Conservation (phyloP, 345 rosid genomes). For the Melastoma malabathricum region DNA sequence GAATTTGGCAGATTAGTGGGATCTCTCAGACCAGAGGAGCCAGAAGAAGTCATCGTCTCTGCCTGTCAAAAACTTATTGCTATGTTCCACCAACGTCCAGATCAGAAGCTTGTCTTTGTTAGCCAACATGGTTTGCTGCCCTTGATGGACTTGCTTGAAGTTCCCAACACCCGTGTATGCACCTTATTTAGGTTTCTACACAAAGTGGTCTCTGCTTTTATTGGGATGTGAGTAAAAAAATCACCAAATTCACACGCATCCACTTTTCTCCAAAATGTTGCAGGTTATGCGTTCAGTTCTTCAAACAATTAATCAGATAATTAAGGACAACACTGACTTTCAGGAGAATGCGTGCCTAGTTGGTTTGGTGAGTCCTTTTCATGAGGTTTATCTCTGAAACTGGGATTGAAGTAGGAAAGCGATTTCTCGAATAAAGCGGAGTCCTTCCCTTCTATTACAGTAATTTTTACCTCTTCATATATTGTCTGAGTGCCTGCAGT, state of each 20-base stretch:
- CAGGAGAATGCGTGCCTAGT: constrained; percentile 99
- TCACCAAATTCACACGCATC: not conserved
- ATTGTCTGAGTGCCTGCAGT: too few relatives aligned
- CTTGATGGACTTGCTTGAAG: constrained; percentile 74
- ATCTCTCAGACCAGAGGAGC: constrained; percentile 60
- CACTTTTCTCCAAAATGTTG: constrained; percentile 11
- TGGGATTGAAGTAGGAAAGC: too few relatives aligned
- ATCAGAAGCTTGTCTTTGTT: constrained; percentile 71
- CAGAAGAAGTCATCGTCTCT: constrained; percentile 86
- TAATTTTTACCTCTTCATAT: too few relatives aligned
- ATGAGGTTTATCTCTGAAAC: not conserved
- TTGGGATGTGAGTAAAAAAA: constrained; percentile 1
- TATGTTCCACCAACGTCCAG: constrained; percentile 83
- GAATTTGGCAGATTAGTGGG: constrained; percentile 83
- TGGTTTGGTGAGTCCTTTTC: constrained; percentile 47
- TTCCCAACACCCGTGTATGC: constrained; percentile 74
- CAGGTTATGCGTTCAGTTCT: constrained; percentile 86
- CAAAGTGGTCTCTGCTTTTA: constrained; percentile 1
- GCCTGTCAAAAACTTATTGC: constrained; percentile 67
- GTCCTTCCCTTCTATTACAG: too few relatives aligned
- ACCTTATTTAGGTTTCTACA: constrained; percentile 1
- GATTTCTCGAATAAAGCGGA: too few relatives aligned
- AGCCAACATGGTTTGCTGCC: constrained; percentile 94
- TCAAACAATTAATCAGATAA: constrained; percentile 74
- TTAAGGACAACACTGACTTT: constrained; percentile 74